Percentiles rank a stretch among this genome's conserved stretches.
Conservation (phyloP, 106 monocot species). For the Allium fistulosum region DNA sequence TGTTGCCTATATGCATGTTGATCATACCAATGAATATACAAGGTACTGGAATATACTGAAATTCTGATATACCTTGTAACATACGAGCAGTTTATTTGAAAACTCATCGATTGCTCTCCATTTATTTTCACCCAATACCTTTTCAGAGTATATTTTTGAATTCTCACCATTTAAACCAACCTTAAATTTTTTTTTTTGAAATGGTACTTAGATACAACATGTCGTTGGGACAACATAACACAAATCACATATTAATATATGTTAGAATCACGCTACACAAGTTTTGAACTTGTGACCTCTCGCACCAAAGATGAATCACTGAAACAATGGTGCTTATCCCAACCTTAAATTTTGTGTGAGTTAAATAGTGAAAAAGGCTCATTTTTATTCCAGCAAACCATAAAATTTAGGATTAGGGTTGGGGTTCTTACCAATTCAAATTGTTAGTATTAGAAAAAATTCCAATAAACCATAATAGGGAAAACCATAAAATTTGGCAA, state of each 20-base stretch:
- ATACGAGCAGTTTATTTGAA: constrained; percentile 29
- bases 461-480: no score
- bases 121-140: constrained; percentile 31
- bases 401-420: background rate
- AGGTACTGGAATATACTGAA: background rate
- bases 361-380: background rate
- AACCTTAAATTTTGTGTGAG: constrained; percentile 19
- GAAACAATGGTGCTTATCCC: no score
- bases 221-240: no score
- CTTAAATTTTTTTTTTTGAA: constrained; percentile 15
- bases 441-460: no score
- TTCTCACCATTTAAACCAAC: constrained; percentile 63
- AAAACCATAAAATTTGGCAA: no score
- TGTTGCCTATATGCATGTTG: constrained; percentile 23
- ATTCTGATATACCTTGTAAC: constrained; percentile 68
- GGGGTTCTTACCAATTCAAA: no score
- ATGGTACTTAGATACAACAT: no score
- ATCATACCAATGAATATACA: background rate
- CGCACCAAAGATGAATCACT: no score
- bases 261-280: no score
- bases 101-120: constrained; percentile 24
- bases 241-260: no score
- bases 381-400: background rate
- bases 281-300: no score
- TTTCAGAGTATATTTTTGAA: constrained; percentile 30